phyloP scores from a whole-genome alignment of 23 red algal species.

The Pyropia haitanensis region DNA sequence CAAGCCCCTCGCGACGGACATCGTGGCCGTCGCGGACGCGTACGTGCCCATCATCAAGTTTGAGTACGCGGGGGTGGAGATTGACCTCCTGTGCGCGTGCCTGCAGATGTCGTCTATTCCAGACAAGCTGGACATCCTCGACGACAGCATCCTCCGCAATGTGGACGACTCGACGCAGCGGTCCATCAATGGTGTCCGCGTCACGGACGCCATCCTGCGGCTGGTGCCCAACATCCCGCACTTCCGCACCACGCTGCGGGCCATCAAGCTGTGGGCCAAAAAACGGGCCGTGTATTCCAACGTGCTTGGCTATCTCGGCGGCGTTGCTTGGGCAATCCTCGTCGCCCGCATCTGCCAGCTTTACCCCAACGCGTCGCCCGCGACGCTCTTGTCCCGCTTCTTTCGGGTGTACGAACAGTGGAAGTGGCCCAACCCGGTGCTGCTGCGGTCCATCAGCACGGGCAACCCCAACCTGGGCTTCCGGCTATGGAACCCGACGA shows the following conservation, averaged over 20 bases:
- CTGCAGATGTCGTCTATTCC: conserved; percentile 79
- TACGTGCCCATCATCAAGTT: conserved; percentile 98
- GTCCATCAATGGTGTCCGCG: conserved; percentile 94
- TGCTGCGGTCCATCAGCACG: conserved; percentile 66
- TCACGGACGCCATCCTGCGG: conserved; percentile 91
- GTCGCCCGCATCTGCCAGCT: conserved; percentile 93
- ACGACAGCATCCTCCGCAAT: conserved; percentile 89
- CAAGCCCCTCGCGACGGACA: conserved; percentile 52
- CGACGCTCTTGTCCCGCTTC: conserved; percentile 66
- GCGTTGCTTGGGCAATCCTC: conserved; percentile 97
- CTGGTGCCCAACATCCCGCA: conserved; percentile 81
- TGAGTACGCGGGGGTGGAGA: conserved; percentile 84
- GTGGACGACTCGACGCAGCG: conserved; percentile 98
- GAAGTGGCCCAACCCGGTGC: conserved; percentile 98
- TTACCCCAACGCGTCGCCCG: conserved; percentile 83
- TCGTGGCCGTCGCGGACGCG: conserved; percentile 80
- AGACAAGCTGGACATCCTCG: conserved; percentile 80
- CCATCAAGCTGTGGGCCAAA: conserved; percentile 99
- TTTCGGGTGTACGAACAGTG: conserved; percentile 87
- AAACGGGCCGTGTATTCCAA: conserved; percentile 89
- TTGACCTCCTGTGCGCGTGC: conserved; percentile 93
- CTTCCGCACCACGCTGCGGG: conserved; percentile 90
- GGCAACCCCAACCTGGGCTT: conserved; percentile 65
- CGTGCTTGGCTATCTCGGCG: conserved; percentile 88
- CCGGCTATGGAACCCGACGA: conserved; percentile 78